These are phyloP conservation scores for Solanum gandarillasii DNA, from an alignment of 257 asterid genomes.

Conservation along the genomic window DNA sequence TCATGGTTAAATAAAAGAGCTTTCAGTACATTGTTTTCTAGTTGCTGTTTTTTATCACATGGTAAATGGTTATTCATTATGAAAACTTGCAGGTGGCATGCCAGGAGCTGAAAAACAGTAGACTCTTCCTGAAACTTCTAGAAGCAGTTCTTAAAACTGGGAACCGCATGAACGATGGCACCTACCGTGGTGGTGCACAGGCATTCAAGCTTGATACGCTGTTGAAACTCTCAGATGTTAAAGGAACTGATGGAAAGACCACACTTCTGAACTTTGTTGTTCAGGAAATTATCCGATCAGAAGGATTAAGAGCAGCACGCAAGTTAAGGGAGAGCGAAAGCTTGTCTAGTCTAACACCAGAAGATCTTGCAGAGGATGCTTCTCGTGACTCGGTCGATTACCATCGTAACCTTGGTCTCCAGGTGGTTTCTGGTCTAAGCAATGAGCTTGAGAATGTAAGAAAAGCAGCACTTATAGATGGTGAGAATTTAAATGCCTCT, in stretches of 20 bases:
- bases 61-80: background rate
- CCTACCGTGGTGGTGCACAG: slow-evolving; percentile 65
- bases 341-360: slow-evolving; percentile 55
- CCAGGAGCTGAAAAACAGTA: slow-evolving; percentile 62
- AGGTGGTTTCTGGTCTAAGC: slow-evolving; percentile 64
- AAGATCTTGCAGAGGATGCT: slow-evolving; percentile 47
- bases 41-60: background rate
- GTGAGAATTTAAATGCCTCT: slow-evolving; percentile 27
- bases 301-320: slow-evolving; percentile 63
- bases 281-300: slow-evolving; percentile 55
- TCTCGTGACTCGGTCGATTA: slow-evolving; percentile 42
- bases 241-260: slow-evolving; percentile 70
- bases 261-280: slow-evolving; percentile 53
- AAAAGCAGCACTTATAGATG: slow-evolving; percentile 64
- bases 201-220: slow-evolving; percentile 75
- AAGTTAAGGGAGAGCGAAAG: slow-evolving; percentile 49
- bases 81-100: slow-evolving; percentile 65
- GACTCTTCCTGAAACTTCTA: slow-evolving; percentile 81
- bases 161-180: slow-evolving; percentile 88
- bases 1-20: slow-evolving; percentile 28
- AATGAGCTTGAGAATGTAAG: slow-evolving; percentile 57
- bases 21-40: background rate
- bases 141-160: slow-evolving; percentile 97
- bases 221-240: slow-evolving; percentile 55
- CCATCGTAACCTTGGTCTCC: slow-evolving; percentile 65